phyloP scores from a whole-genome alignment of 2,329 filamentous ascomycete genomes.

The Botrytis paeoniae region DNA sequence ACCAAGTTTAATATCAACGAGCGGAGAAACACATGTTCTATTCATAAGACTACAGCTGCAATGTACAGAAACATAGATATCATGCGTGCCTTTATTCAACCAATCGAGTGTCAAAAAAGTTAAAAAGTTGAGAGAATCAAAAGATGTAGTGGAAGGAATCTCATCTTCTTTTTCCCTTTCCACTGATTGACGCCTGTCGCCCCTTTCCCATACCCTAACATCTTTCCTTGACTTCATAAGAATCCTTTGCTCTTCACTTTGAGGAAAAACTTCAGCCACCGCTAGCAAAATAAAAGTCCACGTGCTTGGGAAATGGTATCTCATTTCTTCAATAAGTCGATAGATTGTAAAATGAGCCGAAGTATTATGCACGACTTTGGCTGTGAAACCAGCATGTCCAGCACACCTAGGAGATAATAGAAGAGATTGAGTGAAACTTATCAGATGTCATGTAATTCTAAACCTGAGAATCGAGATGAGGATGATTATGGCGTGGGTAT shows the following conservation, averaged over 20 bases:
- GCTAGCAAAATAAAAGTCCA: slow-evolving; percentile 13
- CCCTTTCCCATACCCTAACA: slow-evolving; percentile 3
- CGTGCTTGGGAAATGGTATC: slow-evolving; percentile 8
- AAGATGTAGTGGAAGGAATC: slow-evolving; percentile 4
- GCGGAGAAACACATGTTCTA: slow-evolving; percentile 29
- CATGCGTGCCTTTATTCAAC: slow-evolving; percentile 22
- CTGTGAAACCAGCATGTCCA: slow-evolving; percentile 18
- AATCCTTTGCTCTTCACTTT: slow-evolving; percentile 13
- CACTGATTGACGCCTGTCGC: slow-evolving; percentile 8
- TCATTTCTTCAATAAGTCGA: slow-evolving; percentile 13
- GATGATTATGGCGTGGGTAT: slow-evolving; percentile 18
- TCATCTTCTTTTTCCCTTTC: slow-evolving; percentile 1
- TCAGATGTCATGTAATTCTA: slow-evolving; percentile 19
- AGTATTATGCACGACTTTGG: slow-evolving; percentile 21
- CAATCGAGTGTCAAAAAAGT: slow-evolving; percentile 21
- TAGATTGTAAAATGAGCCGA: slow-evolving; percentile 14
- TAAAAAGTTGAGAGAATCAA: slow-evolving; percentile 13
- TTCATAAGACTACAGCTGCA: slow-evolving; percentile 35
- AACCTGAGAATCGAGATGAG: slow-evolving; percentile 15
- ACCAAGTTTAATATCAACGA: neutral
- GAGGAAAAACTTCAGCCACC: slow-evolving; percentile 4
- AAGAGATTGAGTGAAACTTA: slow-evolving; percentile 16
- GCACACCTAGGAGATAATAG: slow-evolving; percentile 20
- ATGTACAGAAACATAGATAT: slow-evolving; percentile 31
- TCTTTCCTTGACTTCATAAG: slow-evolving; percentile 1